Evolutionary conservation across 2,329 filamentous ascomycete species (phyloP).

Genomic region (Drechslerella dactyloides): DNA sequence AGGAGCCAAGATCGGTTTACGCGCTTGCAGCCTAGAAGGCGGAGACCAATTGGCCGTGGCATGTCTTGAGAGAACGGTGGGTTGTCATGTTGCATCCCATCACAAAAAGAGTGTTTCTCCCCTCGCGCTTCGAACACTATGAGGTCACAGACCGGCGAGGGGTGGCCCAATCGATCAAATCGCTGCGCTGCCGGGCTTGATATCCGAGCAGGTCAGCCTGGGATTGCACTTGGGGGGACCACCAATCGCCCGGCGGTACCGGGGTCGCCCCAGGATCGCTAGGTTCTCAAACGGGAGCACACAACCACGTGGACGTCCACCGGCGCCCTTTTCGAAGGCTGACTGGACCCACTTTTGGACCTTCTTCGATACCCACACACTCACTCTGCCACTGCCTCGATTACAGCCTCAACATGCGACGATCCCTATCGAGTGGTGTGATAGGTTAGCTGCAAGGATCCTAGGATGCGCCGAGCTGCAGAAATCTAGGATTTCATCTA

Average conservation of each 20-base stretch:
- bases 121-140: background rate
- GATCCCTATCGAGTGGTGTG: slow-evolving; percentile 33
- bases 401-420: slow-evolving; percentile 38
- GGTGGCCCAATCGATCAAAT: background rate
- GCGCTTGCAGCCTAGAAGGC: background rate
- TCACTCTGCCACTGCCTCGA: slow-evolving; percentile 15
- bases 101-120: background rate
- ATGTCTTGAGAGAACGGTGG: background rate
- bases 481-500: slow-evolving; percentile 36
- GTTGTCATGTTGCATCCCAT: background rate
- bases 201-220: slow-evolving; percentile 11
- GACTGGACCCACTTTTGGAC: slow-evolving; percentile 15
- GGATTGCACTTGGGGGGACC: background rate
- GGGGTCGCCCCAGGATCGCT: slow-evolving; percentile 30
- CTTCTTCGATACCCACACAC: slow-evolving; percentile 9
- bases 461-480: slow-evolving; percentile 17
- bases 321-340: slow-evolving; percentile 15
- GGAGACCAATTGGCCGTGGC: background rate
- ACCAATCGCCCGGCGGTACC: slow-evolving; percentile 20
- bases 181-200: slow-evolving; percentile 5
- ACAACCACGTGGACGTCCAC: slow-evolving; percentile 47
- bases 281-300: slow-evolving; percentile 43
- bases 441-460: slow-evolving; percentile 35
- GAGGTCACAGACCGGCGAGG: background rate
- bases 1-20: background rate